Conservation (phyloP, 1,139 yeast genomes). For the Pichia kudriavzevii region DNA sequence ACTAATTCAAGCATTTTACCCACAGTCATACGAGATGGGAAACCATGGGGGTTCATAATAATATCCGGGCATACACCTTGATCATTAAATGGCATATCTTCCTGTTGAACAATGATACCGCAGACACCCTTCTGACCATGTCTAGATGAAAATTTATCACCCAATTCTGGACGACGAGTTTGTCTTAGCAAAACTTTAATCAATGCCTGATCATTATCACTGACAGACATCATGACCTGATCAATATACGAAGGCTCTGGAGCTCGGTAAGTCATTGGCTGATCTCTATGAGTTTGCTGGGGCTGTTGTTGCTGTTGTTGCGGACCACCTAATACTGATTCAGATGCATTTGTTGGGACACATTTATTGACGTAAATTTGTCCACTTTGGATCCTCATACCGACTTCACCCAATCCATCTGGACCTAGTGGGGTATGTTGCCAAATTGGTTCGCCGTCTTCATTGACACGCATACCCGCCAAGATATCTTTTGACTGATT, state of each 20-base stretch:
- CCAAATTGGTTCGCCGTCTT: slow-evolving; percentile 69
- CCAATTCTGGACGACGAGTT: slow-evolving; percentile 95
- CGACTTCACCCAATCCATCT: slow-evolving; percentile 97
- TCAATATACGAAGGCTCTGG: slow-evolving; percentile 95
- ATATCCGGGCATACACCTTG: slow-evolving; percentile 89
- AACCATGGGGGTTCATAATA: slow-evolving; percentile 98
- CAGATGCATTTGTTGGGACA: slow-evolving; percentile 83
- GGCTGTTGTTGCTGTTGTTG: slow-evolving; percentile 13
- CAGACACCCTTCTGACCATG: slow-evolving; percentile 99
- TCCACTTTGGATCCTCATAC: slow-evolving; percentile 82
- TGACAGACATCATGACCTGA: slow-evolving; percentile 94
- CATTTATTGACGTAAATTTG: slow-evolving; percentile 91
- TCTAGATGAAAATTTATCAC: slow-evolving; percentile 94
- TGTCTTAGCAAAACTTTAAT: slow-evolving; percentile 89
- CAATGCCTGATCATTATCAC: slow-evolving; percentile 91
- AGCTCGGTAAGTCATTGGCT: slow-evolving; percentile 86
- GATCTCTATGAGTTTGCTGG: slow-evolving; percentile 45
- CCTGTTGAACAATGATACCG: slow-evolving; percentile 94
- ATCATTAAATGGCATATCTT: slow-evolving; percentile 92
- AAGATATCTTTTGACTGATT: slow-evolving; percentile 89
- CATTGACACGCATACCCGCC: slow-evolving; percentile 85
- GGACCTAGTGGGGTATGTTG: slow-evolving; percentile 85
- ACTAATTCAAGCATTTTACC: slow-evolving; percentile 97
- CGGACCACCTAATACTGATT: slow-evolving; percentile 48
- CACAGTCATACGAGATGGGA: slow-evolving; percentile 99